Evolutionary conservation across 2,329 filamentous ascomycete species (phyloP), one percentile per base, ranked within the genome.

Genomic region (Penicillium paneum): DNA sequence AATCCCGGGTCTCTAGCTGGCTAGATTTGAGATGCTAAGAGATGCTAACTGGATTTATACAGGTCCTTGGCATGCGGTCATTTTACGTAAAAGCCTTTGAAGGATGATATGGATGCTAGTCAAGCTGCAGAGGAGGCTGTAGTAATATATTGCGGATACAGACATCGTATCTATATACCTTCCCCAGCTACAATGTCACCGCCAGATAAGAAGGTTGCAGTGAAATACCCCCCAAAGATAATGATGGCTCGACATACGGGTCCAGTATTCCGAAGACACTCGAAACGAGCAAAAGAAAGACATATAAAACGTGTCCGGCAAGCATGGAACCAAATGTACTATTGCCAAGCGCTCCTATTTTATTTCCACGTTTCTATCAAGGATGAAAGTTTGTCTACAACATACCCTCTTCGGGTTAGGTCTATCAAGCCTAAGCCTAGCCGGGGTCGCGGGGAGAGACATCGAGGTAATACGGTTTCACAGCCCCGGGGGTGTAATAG

Each of bases 401-500:
- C 48, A 59, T 38, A 36, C 38, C 21, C 51, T 57, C 10, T 26
- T 57, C 8, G 54, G 39, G 24, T 15, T 57, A 34, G 40, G 54
- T 31, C 17, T 59, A 17, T 49, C 54, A 12, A 21, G 50, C 2
- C 42, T 57, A 15, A 38, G 54, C 24, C 15, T 48, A n/a, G 49
- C 49, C 2, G 42, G 45, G 44, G 34, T 49, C 4, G 54, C 35
- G 3, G 53, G 41, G 35, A 42, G 55, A 43, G 40, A 50, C 41
- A 15, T 48, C 7, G 55, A 58, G 17, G 38, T 48, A 7, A 39
- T 59, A 34, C 55, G 52, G n/a, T 67, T 74, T 40, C 68, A 68
- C 50, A 69, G 68, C 15, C 71, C 70, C 7, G 57, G 70, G 8
- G 54, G 40, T 8, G 67, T 77, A 28, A 73, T 67, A 1, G 57